Percentiles rank a stretch among this genome's conserved stretches.
These are phyloP conservation scores for Juglanconis juglandina DNA, from an alignment of 2,329 filamentous ascomycete genomes.

Conservation along the genomic window DNA sequence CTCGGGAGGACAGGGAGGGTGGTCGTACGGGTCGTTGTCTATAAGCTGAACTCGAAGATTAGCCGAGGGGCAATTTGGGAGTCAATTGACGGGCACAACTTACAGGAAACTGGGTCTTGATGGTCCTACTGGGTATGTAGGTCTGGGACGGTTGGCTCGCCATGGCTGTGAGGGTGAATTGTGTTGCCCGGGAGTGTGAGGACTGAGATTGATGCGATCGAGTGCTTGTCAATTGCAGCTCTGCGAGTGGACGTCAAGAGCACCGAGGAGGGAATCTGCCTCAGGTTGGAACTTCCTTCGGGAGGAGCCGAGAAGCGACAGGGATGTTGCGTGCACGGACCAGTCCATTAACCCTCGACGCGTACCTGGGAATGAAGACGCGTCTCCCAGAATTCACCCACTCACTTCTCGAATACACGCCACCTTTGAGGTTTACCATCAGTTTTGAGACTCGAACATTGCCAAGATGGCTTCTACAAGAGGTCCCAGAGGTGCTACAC, in stretches of 20 bases:
- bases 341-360: slow-evolving; percentile 8
- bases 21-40: slow-evolving; percentile 91
- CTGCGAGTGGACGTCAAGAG: slow-evolving; percentile 11
- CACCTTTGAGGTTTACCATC: not conserved
- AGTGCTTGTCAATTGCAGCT: slow-evolving; percentile 14
- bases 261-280: not conserved
- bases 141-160: slow-evolving; percentile 36
- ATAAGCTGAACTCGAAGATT: slow-evolving; percentile 68
- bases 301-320: slow-evolving; percentile 3
- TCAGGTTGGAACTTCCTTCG: not conserved
- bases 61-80: slow-evolving; percentile 17
- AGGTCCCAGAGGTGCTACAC: slow-evolving; percentile 13
- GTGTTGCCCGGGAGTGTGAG: slow-evolving; percentile 17
- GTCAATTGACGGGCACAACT: slow-evolving; percentile 35
- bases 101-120: slow-evolving; percentile 84
- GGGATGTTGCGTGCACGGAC: slow-evolving; percentile 1
- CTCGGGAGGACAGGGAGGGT: slow-evolving; percentile 13
- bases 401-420: not conserved
- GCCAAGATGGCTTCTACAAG: not conserved
- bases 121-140: slow-evolving; percentile 72
- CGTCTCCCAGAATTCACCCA: not conserved
- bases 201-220: not conserved
- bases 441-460: not conserved
- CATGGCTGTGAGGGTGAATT: slow-evolving; percentile 31
- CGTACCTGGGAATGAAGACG: slow-evolving; percentile 8